Base-by-base conservation (phyloP, 371 early-diverging fungal genomes). In the Mucor velutinosus region DNA sequence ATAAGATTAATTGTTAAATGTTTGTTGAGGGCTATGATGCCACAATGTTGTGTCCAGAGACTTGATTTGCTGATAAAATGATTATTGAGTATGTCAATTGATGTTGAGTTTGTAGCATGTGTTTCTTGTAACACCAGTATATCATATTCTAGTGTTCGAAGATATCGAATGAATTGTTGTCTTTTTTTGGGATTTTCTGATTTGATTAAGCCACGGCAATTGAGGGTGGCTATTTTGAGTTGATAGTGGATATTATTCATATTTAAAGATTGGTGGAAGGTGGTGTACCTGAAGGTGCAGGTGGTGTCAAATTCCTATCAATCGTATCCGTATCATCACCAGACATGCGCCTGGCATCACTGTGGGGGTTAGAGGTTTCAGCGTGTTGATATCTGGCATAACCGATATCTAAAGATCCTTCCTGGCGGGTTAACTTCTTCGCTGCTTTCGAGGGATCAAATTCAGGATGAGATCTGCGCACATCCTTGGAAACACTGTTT, bases 151-250 rank as follows among this genome's bases (percentile, higher is more conserved):
- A n/a, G 7, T 12, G 17, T 19, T 0, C 62, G 30, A 41, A 67
- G 47, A 21, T 30, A 57, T 10, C 62, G 21, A 8, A 56, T 67
- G 57, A 67, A 67, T 35, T 41, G n/a, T n/a, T 39, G 11, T 39
- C 27, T 3, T 55, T 37, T 35, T 23, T n/a, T n/a, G 35, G 14
- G 15, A 14, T 60, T 37, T 4, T 60, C 41, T 12, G 19, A 33
- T 62, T 65, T 69, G 37, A 41, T 65, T 1, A 65, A 43, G 19
- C 69, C 66, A 35, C 66, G 58, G 43, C 64, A 71, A 35, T 71
- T 71, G 39, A 71, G 67, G 8, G 67, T 63, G 32, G 67, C 67
- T 1, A 67, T 51, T 23, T 60, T 29, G 29, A 55, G 14, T 37
- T 3, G 43, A 60, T 25, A 4, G 7, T 35, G 19, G 6, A 4